phyloP scores from a whole-genome alignment of 768 basidiomycete genomes.

The Suillus cothurnatus region DNA sequence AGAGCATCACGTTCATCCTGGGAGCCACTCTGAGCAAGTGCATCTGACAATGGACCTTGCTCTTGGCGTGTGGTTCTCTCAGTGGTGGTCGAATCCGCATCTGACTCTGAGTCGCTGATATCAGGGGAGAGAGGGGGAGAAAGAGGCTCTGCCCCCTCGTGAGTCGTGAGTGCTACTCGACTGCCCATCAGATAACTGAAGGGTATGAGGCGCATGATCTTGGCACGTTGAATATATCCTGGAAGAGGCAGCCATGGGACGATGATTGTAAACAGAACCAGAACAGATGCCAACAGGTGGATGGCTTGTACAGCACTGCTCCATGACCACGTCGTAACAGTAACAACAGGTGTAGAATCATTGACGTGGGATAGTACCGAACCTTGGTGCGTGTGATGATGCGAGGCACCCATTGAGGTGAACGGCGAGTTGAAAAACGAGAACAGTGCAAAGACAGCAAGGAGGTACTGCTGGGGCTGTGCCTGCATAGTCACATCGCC shows the following conservation, averaged over 20 bases:
- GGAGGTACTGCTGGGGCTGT: conserved; percentile 63
- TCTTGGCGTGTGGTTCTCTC: conserved; percentile 27
- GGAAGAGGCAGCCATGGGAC: conserved; percentile 44
- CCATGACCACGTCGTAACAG: conserved; percentile 42
- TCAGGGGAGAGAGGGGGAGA: conserved; percentile 32
- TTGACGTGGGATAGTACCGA: conserved; percentile 50
- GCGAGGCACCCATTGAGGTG: conserved; percentile 40
- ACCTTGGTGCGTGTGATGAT: conserved; percentile 58
- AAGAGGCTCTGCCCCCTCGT: conserved; percentile 20
- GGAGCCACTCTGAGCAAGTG: conserved; percentile 38
- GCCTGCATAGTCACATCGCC: conserved; percentile 18
- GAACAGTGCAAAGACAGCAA: conserved; percentile 82
- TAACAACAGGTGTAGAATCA: conserved; percentile 17
- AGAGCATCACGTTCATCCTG: conserved; percentile 41
- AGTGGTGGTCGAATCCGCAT: conserved; percentile 32
- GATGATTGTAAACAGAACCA: conserved; percentile 62
- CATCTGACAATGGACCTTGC: conserved; percentile 23
- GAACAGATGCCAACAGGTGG: conserved; percentile 65
- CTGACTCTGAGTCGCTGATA: conserved; percentile 28
- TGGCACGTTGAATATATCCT: conserved; percentile 21
- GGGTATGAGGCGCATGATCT: conserved; percentile 29
- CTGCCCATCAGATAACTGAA: conserved; percentile 19
- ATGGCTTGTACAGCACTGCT: conserved; percentile 59
- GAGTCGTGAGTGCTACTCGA: conserved; percentile 5
- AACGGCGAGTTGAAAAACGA: conserved; percentile 83